phyloP scores from a whole-genome alignment of 129 eudicot species.

The Flaveria bidentis region DNA sequence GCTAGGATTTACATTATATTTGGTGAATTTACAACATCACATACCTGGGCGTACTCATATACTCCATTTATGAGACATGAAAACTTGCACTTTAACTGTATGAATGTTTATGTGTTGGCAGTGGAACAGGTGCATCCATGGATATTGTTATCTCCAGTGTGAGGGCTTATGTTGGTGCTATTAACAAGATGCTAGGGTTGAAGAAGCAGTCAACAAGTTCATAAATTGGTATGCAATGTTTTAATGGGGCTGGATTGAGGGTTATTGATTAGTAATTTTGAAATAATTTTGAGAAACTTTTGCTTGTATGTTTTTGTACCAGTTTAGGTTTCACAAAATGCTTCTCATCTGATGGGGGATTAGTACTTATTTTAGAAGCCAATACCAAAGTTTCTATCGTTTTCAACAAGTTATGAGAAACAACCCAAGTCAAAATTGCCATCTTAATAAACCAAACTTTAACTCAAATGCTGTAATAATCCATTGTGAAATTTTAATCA shows the following conservation, averaged over 20 bases:
- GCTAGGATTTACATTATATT: not conserved
- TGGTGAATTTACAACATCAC: no score
- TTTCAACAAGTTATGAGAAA: no score
- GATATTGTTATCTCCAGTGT: slow-evolving; percentile 91
- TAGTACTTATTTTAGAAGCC: no score
- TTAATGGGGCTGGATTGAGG: slow-evolving; percentile 12
- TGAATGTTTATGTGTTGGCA: slow-evolving; percentile 31
- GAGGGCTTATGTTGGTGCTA: slow-evolving; percentile 83
- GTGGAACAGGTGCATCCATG: slow-evolving; percentile 94
- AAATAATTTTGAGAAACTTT: slow-evolving; percentile 8
- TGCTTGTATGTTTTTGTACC: slow-evolving; percentile 18
- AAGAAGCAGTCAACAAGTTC: slow-evolving; percentile 32
- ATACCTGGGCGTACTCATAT: no score
- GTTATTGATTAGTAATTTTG: slow-evolving; percentile 1
- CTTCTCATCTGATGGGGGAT: not conserved
- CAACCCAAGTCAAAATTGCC: no score
- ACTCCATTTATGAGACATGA: no score
- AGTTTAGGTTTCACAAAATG: not conserved
- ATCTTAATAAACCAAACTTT: no score
- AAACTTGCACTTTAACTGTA: not conserved
- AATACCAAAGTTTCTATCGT: no score
- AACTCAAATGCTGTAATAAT: no score
- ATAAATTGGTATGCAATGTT: slow-evolving; percentile 16
- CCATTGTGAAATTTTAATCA: no score
- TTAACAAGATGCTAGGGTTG: slow-evolving; percentile 79